Conservation (phyloP, 768 basidiomycete genomes). For the Pisolithus microcarpus region DNA sequence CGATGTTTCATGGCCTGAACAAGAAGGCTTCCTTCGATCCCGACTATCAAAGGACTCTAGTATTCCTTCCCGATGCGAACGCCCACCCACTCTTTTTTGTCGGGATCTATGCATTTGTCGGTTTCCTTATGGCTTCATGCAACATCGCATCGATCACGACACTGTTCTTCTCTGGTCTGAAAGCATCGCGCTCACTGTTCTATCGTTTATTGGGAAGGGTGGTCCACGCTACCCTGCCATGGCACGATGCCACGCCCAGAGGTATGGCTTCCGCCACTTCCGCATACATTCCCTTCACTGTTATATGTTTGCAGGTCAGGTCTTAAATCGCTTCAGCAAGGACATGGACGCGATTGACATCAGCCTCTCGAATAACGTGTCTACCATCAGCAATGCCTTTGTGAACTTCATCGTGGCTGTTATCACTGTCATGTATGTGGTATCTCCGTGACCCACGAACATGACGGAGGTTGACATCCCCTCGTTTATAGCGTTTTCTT, state of each 20-base stretch:
- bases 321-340: conserved; percentile 83
- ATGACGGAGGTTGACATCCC: conserved; percentile 1
- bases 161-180: conserved; percentile 50
- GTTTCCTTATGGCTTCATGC: conserved; percentile 41
- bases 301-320: conserved; percentile 44
- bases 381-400: conserved; percentile 70
- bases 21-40: conserved; percentile 1
- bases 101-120: conserved; percentile 57
- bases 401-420: conserved; percentile 74
- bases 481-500: conserved; percentile 49
- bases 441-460: conserved; percentile 1
- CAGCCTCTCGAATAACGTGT: conserved; percentile 58
- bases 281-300: background rate
- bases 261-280: conserved; percentile 30
- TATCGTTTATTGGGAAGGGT: conserved; percentile 58
- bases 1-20: no score
- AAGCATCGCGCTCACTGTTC: conserved; percentile 31
- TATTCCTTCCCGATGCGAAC: conserved; percentile 39
- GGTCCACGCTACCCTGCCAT: conserved; percentile 77
- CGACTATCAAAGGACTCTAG: conserved; percentile 11
- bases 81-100: conserved; percentile 68
- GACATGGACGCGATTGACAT: conserved; percentile 86
- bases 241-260: conserved; percentile 78
- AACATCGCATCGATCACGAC: conserved; percentile 40
- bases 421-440: conserved; percentile 57